Evolutionary conservation across 2,329 filamentous ascomycete genomes (phyloP).

Genomic region (Claviceps sp.): DNA sequence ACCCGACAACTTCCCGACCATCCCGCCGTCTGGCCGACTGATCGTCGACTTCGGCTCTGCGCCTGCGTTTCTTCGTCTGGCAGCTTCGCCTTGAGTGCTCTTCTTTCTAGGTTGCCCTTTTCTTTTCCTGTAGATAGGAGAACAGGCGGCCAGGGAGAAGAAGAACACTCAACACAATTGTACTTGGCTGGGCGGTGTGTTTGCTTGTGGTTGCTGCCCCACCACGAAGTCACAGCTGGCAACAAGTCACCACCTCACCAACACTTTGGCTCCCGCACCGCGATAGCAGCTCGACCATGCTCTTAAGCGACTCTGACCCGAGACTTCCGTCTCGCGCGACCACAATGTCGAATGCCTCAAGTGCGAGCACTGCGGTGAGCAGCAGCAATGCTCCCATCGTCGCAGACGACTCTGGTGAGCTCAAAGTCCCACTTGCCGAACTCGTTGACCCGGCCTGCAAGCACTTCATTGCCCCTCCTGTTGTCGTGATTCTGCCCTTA

Average conservation of each 20-base stretch:
- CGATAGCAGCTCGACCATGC: conserved; percentile 18
- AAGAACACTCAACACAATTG: conserved; percentile 10
- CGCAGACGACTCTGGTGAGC: conserved; percentile 28
- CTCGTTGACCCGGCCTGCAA: conserved; percentile 1
- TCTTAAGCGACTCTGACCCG: conserved; percentile 26
- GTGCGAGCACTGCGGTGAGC: conserved; percentile 17
- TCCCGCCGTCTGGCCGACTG: neutral
- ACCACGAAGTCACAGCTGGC: neutral
- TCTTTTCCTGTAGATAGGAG: neutral
- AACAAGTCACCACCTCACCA: conserved; percentile 5
- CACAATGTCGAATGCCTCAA: conserved; percentile 23
- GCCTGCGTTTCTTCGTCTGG: neutral
- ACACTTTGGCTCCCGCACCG: neutral
- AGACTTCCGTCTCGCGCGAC: conserved; percentile 21
- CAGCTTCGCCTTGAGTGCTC: neutral
- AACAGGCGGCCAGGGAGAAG: neutral
- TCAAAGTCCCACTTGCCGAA: conserved; percentile 5
- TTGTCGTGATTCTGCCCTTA: conserved; percentile 11
- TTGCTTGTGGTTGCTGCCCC: neutral
- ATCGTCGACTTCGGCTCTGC: neutral
- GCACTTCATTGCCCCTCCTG: conserved; percentile 19
- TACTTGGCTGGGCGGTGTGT: neutral
- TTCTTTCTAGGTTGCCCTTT: neutral
- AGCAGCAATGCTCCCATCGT: conserved; percentile 10
- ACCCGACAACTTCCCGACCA: neutral